Evolutionary conservation across 2,329 filamentous ascomycete species (phyloP), one percentile per base, ranked within the genome.

Genomic region (Pseudopyricularia javanii): DNA sequence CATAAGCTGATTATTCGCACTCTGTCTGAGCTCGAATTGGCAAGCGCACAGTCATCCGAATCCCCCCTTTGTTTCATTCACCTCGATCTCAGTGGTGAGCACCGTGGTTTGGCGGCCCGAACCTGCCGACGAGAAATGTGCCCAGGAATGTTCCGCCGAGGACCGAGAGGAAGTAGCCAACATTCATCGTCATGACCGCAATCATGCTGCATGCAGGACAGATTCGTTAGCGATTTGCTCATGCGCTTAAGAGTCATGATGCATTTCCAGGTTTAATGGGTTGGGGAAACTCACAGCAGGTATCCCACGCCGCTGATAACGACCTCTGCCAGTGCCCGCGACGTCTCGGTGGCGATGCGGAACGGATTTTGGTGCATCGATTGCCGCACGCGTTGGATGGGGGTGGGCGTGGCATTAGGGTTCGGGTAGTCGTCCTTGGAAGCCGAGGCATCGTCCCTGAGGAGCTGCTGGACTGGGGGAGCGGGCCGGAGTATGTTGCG

Each of bases 141-240:
- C 91, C 91, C n/a, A 94, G 64, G 63, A 97, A 96, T 2, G 86
- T 79, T 34, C 85, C 85, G 4, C 74, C 84, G 11, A 94, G 75
- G 7, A 89, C 73, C 0, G 85, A 87, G 51, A 88, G 66, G 65
- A 90, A 90, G 64, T 90, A 91, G 20, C 86, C 86, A 22, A 90
- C 76, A 60, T 91, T 91, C 71, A 86, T 79, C 2, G 85, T 86
- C 86, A 91, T 95, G 63, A 94, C 86, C 14, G 86, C 88, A 70
- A 95, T 71, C 90, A 95, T 95, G 55, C 90, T 95, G 43, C 28
- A 37, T 22, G 7, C 3, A 15, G 4, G 11, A 6, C 2, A 24
- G 20, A n/a, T 24, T 35, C 6, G 48, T 35, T 15, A 47, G 43
- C 22, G 15, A 15, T 3, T n/a, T 43, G 14, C 14, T 37, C 14